These are phyloP conservation scores for Medicago ruthenica DNA, from an alignment of 306 rosid genomes.

Conservation along the genomic window DNA sequence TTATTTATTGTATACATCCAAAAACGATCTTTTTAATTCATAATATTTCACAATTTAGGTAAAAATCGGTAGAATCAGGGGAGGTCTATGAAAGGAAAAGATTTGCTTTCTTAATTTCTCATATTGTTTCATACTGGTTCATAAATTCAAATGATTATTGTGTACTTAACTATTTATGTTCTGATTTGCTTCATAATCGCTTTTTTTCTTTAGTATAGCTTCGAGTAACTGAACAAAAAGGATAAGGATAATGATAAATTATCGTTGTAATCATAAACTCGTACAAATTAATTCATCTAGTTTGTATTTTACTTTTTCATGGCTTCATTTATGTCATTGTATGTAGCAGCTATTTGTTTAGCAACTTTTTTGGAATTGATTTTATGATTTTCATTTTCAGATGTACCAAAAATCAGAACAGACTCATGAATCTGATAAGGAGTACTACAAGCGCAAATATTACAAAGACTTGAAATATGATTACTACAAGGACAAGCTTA, in stretches of 20 bases:
- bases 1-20: slow-evolving; percentile 4
- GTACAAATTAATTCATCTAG: not conserved
- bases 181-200: not conserved
- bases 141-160: not conserved
- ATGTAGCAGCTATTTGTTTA: not conserved
- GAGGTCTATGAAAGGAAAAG: slow-evolving; percentile 1
- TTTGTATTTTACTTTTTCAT: not conserved
- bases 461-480: slow-evolving; percentile 58
- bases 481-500: slow-evolving; percentile 30
- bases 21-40: slow-evolving; percentile 4
- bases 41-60: not conserved
- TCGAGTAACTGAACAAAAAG: not conserved
- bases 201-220: not conserved
- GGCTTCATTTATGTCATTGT: not conserved
- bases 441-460: slow-evolving; percentile 42
- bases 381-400: slow-evolving; percentile 31
- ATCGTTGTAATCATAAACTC: too few species aligned
- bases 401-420: slow-evolving; percentile 44
- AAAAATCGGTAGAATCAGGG: slow-evolving; percentile 9
- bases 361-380: not conserved
- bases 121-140: not conserved
- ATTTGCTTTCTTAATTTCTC: not conserved
- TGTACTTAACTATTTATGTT: not conserved
- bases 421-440: slow-evolving; percentile 47
- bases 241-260: too few species aligned